Evolutionary conservation across 306 rosid species (phyloP).

Genomic region (Trichosanthes cucumerina): DNA sequence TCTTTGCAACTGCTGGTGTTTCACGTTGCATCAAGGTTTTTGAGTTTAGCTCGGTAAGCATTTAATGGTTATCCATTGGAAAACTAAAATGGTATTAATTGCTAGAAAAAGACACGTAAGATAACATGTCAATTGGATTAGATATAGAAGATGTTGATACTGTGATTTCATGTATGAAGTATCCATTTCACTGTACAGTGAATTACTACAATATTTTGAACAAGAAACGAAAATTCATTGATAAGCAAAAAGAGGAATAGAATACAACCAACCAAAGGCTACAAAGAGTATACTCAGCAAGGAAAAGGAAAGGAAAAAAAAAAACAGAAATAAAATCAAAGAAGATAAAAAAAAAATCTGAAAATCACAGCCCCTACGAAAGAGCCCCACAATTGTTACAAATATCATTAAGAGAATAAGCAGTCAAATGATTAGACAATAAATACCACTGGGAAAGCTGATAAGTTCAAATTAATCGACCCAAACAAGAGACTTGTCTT

Average conservation of each 20-base stretch:
- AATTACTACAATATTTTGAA: neutral
- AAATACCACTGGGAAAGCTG: neutral
- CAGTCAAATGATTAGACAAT: neutral
- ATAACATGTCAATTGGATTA: neutral
- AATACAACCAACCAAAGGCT: neutral
- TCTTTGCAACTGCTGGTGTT: slow-evolving; percentile 94
- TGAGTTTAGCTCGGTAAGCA: slow-evolving; percentile 72
- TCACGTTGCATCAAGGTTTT: slow-evolving; percentile 84
- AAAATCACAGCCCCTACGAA: neutral
- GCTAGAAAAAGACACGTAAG: too few relatives aligned
- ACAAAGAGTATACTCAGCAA: neutral
- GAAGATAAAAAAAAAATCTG: neutral
- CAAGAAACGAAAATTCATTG: neutral
- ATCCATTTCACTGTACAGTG: neutral
- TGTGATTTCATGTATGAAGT: neutral
- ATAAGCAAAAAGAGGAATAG: neutral
- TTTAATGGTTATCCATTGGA: neutral
- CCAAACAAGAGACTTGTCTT: neutral
- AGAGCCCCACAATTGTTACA: neutral
- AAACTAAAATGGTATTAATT: neutral
- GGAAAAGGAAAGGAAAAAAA: neutral
- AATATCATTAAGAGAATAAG: neutral
- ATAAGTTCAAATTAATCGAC: neutral
- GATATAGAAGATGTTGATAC: neutral
- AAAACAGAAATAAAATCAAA: neutral